These are phyloP conservation scores for Chalara sp. DNA, from an alignment of 2,329 filamentous ascomycete species.

Conservation along the genomic window DNA sequence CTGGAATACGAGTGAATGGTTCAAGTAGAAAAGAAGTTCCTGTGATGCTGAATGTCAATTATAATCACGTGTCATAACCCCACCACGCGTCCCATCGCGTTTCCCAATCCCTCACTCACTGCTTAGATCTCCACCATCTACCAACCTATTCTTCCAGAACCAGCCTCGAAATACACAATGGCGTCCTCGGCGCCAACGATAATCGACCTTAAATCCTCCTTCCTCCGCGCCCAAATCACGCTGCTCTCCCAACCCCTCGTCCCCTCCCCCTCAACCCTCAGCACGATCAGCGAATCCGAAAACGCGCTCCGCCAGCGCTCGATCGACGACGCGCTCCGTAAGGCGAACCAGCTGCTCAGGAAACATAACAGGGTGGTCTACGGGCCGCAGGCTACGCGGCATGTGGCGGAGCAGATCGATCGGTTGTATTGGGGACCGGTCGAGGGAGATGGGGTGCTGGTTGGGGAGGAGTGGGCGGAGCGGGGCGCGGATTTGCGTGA, in stretches of 20 bases:
- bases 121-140: slow-evolving; percentile 5
- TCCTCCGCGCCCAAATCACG: slow-evolving; percentile 56
- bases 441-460: slow-evolving; percentile 26
- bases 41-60: background rate
- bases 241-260: slow-evolving; percentile 55
- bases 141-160: background rate
- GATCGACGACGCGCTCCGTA: slow-evolving; percentile 50
- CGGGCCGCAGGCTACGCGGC: slow-evolving; percentile 60
- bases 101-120: background rate
- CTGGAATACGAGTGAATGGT: too few relatives aligned
- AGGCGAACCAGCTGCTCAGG: slow-evolving; percentile 54
- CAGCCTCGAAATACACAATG: slow-evolving; percentile 12
- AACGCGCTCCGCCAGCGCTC: slow-evolving; percentile 34
- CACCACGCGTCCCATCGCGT: background rate
- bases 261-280: slow-evolving; percentile 43
- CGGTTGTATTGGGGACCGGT: slow-evolving; percentile 49
- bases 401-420: slow-evolving; percentile 69
- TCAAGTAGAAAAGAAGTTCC: background rate
- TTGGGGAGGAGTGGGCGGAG: slow-evolving; percentile 32
- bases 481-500: slow-evolving; percentile 27
- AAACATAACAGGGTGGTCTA: slow-evolving; percentile 62
- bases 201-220: slow-evolving; percentile 56
- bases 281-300: slow-evolving; percentile 19
- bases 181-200: slow-evolving; percentile 42
- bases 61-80: slow-evolving; percentile 1